These are phyloP conservation scores for Leptodontidium sp. DNA, from an alignment of 2,329 filamentous ascomycete genomes.

Conservation along the genomic window DNA sequence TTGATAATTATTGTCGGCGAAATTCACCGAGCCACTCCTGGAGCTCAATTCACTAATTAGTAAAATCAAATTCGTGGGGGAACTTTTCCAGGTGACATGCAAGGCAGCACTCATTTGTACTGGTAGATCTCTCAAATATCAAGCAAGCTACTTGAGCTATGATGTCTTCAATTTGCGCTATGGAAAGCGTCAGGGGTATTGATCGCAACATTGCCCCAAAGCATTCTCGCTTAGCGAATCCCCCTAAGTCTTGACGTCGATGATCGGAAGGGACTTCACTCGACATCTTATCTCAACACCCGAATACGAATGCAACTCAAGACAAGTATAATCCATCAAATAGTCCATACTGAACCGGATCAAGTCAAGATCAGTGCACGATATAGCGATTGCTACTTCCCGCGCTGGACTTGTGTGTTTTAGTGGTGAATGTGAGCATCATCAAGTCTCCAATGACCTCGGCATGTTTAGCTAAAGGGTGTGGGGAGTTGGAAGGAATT, in stretches of 20 bases:
- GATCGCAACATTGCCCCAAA: background rate
- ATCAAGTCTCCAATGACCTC: background rate
- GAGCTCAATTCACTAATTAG: no score
- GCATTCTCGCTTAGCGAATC: constrained; percentile 2
- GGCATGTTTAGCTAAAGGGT: background rate
- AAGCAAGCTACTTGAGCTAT: background rate
- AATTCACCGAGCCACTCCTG: no score
- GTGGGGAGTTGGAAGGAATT: background rate
- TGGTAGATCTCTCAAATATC: background rate
- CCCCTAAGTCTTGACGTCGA: constrained; percentile 9
- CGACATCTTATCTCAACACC: background rate
- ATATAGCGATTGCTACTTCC: background rate
- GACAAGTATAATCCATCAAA: background rate
- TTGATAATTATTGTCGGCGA: no score
- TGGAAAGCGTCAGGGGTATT: background rate
- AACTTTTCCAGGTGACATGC: no score
- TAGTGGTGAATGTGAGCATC: constrained; percentile 18
- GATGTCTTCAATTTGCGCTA: background rate
- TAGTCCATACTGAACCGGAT: background rate
- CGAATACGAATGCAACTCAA: background rate
- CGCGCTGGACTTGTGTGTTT: background rate
- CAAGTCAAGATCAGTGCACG: background rate
- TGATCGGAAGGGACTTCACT: constrained; percentile 7
- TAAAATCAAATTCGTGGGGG: no score
- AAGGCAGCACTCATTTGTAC: background rate